Conservation (phyloP, 306 rosid genomes). For the Prunus salicina region DNA sequence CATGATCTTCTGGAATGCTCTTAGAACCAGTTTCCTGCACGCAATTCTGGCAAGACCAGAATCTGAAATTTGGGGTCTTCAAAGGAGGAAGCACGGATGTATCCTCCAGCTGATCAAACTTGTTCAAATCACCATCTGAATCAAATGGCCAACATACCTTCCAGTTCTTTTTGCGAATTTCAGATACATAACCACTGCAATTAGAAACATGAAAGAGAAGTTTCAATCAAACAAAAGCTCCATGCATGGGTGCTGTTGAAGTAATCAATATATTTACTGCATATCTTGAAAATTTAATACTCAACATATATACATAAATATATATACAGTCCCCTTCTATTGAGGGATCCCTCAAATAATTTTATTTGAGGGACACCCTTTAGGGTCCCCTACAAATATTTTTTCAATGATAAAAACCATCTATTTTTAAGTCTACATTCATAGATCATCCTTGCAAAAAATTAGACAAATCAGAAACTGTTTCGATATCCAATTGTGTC, state of each 20-base stretch:
- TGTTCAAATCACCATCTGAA: constrained; percentile 31
- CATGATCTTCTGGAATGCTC: constrained; percentile 32
- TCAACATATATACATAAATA: neutral
- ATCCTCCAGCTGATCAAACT: constrained; percentile 37
- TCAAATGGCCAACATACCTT: constrained; percentile 83
- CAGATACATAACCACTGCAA: constrained; percentile 88
- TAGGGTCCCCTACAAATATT: too few species aligned
- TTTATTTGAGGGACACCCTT: too few species aligned
- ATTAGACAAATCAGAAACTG: too few species aligned
- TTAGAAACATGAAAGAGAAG: constrained; percentile 11
- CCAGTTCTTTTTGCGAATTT: constrained; percentile 73
- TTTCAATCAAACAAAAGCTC: constrained; percentile 9
- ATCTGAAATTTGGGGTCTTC: constrained; percentile 56
- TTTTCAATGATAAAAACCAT: too few species aligned
- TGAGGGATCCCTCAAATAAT: too few species aligned
- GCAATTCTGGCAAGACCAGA: constrained; percentile 49
- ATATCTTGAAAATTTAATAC: neutral
- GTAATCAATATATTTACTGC: constrained; percentile 4
- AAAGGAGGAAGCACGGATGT: constrained; percentile 50
- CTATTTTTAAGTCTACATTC: too few species aligned
- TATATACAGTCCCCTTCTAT: too few species aligned
- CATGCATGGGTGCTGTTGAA: constrained; percentile 13
- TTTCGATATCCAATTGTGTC: too few species aligned
- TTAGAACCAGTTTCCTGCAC: constrained; percentile 36
- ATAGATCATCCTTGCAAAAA: too few species aligned